Base-by-base conservation (phyloP, 2,329 filamentous ascomycete genomes). In the Ceratocystis variospora region DNA sequence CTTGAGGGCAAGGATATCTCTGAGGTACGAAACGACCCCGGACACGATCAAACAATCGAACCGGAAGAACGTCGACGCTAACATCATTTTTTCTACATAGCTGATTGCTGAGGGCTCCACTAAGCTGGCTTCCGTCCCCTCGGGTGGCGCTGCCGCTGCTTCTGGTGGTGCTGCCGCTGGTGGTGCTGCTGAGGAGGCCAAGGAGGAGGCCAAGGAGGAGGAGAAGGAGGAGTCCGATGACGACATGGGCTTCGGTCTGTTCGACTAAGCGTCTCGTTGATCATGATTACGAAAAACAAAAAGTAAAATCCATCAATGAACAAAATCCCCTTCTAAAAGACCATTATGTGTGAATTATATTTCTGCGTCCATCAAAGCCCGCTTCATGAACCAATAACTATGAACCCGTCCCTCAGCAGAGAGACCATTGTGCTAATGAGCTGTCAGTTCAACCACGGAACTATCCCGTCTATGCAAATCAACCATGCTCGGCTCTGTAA, bases 121-220 rank as follows among this genome's bases (percentile, higher is more conserved):
- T 79, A 99, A 99, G 87, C 90, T 99, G 75, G 94, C 94, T 74
- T 96, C 93, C 80, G 93, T 99, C 76, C 92, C 94, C 79, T 90
- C 89, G 75, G 94, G 92, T 75, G 92, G 92, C 79, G 84, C 81
- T 75, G 90, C 86, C 77, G 89, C 83, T 79, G 89, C 82, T 73
- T 81, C 80, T 74, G 81, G 81, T 74, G 83, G 81, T 77, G 85
- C 80, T 76, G 87, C 80, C 76, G 89, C 81, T 75, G 89, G 80
- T 73, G 86, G 79, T 73, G 85, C 79, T 72, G 86, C 80, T 72
- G 85, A 83, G 72, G 84, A 81, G 71, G 79, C 78, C 70, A 80
- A 83, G 72, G 83, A 82, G 75, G 85, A 86, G 78, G 82, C 82
- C 75, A 86, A 87, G 80, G 87, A 89, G 77, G 89, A 94, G 85